Base-by-base conservation (phyloP, 2,329 filamentous ascomycete species). In the Ascochyta koolunga region DNA sequence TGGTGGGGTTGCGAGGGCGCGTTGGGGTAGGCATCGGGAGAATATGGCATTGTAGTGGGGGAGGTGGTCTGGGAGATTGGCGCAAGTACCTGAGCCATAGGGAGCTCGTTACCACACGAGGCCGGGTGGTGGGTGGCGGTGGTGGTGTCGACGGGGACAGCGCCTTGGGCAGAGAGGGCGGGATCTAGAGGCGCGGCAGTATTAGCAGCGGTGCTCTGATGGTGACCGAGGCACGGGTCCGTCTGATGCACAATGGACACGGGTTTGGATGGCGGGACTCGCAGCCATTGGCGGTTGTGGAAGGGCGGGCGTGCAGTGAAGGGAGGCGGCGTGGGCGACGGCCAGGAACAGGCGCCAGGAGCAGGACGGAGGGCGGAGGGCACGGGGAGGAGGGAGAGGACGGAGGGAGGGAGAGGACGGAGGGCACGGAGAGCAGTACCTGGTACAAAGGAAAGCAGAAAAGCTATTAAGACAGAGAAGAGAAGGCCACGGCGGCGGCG, bases 41-140 rank as follows among this genome's bases (percentile, higher is more conserved):
- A 75, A 66, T 80, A 79, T 64, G 80, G 75, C 78, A 81, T 80
- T 63, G 77, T 78, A 69, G 80, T 79, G 67, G 78, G 73, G 67
- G 71, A 74, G 65, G 78, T 68, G 53, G 76, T 72, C 70, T 77
- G 76, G 62, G 78, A 72, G 66, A 78, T 76, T 60, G 77, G 78
- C 66, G 78, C 71, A 61, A 82, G 78, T 79, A 76, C 73, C 67
- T 75, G 72, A 72, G 74, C 74, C 74, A 76, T 76, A 66, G 70
- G 69, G 66, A 63, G 4, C 60, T 56, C 58, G 55, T 60, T 50
- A 58, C 59, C 58, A 54, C 50, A 58, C 56, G 54, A 50, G 49
- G 45, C 55, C 50, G 64, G 57, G 58, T 47, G 16, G 44, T 31
- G 50, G 40, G 9, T 10, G 27, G 11, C 15, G 27, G 27, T 29